A percentile compares a stretch with the other conserved stretches of the same genome.
Conservation (phyloP, 805 yeast genomes). For the Ogataea dorogensis region DNA sequence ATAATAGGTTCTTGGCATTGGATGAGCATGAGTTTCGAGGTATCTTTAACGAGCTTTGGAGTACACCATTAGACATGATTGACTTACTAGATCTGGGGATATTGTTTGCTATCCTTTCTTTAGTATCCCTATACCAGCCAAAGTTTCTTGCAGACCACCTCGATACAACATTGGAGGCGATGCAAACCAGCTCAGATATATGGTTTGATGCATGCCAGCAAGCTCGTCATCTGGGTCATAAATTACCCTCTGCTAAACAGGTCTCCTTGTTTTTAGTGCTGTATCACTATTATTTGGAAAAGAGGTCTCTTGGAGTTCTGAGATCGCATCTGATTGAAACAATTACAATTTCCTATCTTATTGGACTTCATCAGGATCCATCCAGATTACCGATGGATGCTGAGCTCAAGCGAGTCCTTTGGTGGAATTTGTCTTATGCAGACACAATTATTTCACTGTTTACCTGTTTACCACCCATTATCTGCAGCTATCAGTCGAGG, state of each 20-base stretch:
- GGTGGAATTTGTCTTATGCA: conserved; percentile 24
- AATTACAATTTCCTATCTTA: conserved; percentile 10
- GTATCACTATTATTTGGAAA: conserved; percentile 7
- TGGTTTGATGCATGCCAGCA: conserved; percentile 16
- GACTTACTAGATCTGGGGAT: conserved; percentile 9
- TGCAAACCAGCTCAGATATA: conserved; percentile 3
- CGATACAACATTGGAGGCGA: neutral
- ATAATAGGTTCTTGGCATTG: conserved; percentile 4
- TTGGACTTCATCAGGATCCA: conserved; percentile 12
- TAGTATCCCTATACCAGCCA: conserved; percentile 6
- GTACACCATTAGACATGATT: conserved; percentile 3
- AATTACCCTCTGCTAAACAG: conserved; percentile 11
- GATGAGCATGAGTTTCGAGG: conserved; percentile 14
- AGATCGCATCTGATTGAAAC: conserved; percentile 13
- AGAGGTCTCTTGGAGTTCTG: conserved; percentile 3
- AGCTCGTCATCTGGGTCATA: conserved; percentile 7
- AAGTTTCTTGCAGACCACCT: neutral
- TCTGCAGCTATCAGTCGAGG: conserved; percentile 19
- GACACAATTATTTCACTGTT: conserved; percentile 17
- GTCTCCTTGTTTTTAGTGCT: conserved; percentile 12
- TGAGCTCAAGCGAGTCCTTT: conserved; percentile 31
- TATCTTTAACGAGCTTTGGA: conserved; percentile 9
- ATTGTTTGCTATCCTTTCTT: conserved; percentile 14
- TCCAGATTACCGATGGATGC: conserved; percentile 3
- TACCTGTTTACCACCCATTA: conserved; percentile 14